These are phyloP conservation scores for Alliaria petiolata DNA, from an alignment of 345 rosid species.

Conservation along the genomic window DNA sequence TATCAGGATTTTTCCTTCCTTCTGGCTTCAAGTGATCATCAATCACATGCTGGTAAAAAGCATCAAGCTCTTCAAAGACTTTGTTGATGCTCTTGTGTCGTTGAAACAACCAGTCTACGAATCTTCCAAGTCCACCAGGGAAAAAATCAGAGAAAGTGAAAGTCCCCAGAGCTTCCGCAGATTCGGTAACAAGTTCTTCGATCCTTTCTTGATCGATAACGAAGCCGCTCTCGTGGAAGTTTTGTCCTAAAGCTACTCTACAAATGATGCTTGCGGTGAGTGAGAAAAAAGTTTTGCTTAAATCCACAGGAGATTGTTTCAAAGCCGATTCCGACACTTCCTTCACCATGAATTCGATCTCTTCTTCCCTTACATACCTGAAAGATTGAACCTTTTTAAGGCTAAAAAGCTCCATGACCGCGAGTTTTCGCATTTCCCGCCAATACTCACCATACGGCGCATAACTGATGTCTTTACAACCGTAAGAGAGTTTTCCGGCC, in stretches of 20 bases:
- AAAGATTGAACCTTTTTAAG: slow-evolving; percentile 30
- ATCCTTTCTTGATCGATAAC: slow-evolving; percentile 25
- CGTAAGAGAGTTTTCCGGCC: slow-evolving; percentile 38
- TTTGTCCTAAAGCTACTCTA: slow-evolving; percentile 42
- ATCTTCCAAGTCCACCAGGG: slow-evolving; percentile 37
- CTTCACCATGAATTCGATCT: slow-evolving; percentile 31
- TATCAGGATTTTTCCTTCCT: slow-evolving; percentile 26
- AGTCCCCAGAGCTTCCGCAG: slow-evolving; percentile 27
- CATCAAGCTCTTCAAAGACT: slow-evolving; percentile 35
- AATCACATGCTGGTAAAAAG: slow-evolving; percentile 40
- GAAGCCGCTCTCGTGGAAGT: slow-evolving; percentile 24
- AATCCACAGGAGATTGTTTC: slow-evolving; percentile 16
- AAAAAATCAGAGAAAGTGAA: slow-evolving; percentile 43
- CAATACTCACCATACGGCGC: slow-evolving; percentile 38
- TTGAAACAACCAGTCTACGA: slow-evolving; percentile 39
- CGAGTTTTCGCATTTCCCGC: slow-evolving; percentile 43
- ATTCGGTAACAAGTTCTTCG: slow-evolving; percentile 30
- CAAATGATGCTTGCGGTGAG: slow-evolving; percentile 36
- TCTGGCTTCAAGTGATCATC: slow-evolving; percentile 45
- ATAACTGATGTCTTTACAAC: slow-evolving; percentile 38
- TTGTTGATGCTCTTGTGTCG: slow-evolving; percentile 28
- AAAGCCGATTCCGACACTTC: neutral
- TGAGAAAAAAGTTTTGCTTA: slow-evolving; percentile 25
- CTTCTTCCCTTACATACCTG: slow-evolving; percentile 37
- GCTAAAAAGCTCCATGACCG: slow-evolving; percentile 39